These are phyloP conservation scores for Pelargonium australe DNA, from an alignment of 441 rosid species.

Conservation along the genomic window DNA sequence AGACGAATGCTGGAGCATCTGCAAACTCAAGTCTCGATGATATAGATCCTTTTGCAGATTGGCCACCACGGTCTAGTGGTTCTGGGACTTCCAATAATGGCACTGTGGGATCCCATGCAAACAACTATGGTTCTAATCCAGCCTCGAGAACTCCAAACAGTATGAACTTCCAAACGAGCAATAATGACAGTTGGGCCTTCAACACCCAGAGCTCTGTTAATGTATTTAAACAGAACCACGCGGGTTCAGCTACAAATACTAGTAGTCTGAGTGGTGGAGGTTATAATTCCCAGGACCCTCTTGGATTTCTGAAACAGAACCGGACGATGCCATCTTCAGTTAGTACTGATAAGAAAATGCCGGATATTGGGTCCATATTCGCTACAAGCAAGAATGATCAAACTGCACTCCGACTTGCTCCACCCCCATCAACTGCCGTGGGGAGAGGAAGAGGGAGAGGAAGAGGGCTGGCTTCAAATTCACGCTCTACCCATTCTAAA, in stretches of 20 bases:
- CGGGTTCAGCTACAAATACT: conserved; percentile 25
- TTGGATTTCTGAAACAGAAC: conserved; percentile 51
- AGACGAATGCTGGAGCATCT: conserved; percentile 31
- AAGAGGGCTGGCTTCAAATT: conserved; percentile 33
- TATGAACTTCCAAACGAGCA: conserved; percentile 27
- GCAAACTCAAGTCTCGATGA: conserved; percentile 52
- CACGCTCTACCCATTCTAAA: conserved; percentile 42
- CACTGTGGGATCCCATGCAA: background rate
- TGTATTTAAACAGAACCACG: conserved; percentile 19
- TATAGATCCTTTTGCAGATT: conserved; percentile 72
- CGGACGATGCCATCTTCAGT: conserved; percentile 36
- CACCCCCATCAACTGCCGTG: conserved; percentile 62
- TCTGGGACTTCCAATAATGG: background rate
- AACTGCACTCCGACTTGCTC: conserved; percentile 68
- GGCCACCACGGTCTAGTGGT: background rate
- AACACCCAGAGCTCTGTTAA: conserved; percentile 15
- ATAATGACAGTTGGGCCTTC: conserved; percentile 47
- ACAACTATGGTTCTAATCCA: background rate
- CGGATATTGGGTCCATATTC: conserved; percentile 67
- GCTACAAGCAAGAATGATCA: conserved; percentile 52
- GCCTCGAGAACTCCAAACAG: conserved; percentile 12
- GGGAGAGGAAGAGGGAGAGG: conserved; percentile 65
- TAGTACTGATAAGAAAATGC: conserved; percentile 40
- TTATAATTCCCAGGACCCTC: conserved; percentile 36
- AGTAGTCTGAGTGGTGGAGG: conserved; percentile 28